A percentile compares a stretch with the other conserved stretches of the same genome.
Evolutionary conservation across 257 asterid genomes (phyloP).

Genomic region (Capsicum rhomboideum): DNA sequence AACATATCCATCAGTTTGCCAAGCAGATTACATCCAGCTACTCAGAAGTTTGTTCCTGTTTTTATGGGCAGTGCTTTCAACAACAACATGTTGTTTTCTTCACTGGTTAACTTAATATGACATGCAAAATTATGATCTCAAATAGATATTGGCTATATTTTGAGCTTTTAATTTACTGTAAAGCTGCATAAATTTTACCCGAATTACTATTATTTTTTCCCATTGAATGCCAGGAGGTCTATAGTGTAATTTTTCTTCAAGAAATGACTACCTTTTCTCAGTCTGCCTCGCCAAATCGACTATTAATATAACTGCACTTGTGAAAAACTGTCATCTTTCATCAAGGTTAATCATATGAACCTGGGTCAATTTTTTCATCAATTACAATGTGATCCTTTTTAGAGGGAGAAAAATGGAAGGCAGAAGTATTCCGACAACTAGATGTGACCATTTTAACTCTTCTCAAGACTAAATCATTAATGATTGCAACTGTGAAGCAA

Average conservation of each 20-base stretch:
- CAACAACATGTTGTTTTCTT: slow-evolving; percentile 58
- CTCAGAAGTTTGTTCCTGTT: slow-evolving; percentile 77
- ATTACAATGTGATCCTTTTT: not conserved
- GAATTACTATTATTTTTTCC: not conserved
- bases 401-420: not conserved
- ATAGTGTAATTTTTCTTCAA: not conserved
- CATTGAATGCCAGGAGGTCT: not conserved
- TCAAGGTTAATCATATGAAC: not conserved
- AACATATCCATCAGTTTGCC: too few species aligned
- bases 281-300: not conserved
- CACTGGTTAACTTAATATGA: not conserved
- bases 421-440: not conserved
- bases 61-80: slow-evolving; percentile 99
- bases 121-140: too few species aligned
- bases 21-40: too few species aligned
- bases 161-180: not conserved
- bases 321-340: not conserved
- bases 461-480: not conserved
- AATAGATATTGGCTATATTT: not conserved
- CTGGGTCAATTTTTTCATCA: not conserved
- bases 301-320: not conserved
- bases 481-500: not conserved
- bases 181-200: not conserved
- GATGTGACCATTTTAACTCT: not conserved
- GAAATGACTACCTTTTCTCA: not conserved